Evolutionary conservation across 2,329 filamentous ascomycete genomes (phyloP).

Genomic region (Monosporascus sp.): DNA sequence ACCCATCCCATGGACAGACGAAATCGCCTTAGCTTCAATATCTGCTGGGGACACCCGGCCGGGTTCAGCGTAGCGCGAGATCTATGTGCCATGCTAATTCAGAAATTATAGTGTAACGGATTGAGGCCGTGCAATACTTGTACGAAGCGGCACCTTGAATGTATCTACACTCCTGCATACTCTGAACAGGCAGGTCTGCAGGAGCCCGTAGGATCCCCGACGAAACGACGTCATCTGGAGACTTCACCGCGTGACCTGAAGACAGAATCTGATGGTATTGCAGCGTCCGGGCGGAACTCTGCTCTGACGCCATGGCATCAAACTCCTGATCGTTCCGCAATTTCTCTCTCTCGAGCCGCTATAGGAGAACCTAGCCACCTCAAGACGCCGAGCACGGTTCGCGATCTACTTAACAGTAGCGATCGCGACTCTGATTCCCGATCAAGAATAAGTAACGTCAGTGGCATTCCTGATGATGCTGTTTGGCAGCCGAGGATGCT

Average conservation of each 20-base stretch:
- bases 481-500: conserved; percentile 54
- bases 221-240: conserved; percentile 30
- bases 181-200: conserved; percentile 22
- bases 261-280: conserved; percentile 22
- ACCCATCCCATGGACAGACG: not conserved
- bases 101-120: conserved; percentile 48
- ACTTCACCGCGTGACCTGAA: conserved; percentile 18
- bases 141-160: conserved; percentile 43
- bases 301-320: conserved; percentile 20
- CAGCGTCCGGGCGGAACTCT: conserved; percentile 18
- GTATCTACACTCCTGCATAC: conserved; percentile 35
- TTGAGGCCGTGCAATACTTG: conserved; percentile 53
- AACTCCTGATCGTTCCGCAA: conserved; percentile 10
- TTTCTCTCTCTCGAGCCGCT: conserved; percentile 9
- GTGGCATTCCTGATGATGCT: conserved; percentile 49
- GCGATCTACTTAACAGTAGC: conserved; percentile 9
- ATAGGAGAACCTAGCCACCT: conserved; percentile 12
- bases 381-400: conserved; percentile 12
- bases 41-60: not conserved
- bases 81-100: conserved; percentile 2
- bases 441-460: conserved; percentile 33
- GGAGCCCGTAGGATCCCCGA: conserved; percentile 30
- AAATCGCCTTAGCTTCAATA: not conserved
- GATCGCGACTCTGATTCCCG: conserved; percentile 26
- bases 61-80: not conserved